Conservation (phyloP, 2,329 filamentous ascomycete species). For the Xylariaceae sp. region DNA sequence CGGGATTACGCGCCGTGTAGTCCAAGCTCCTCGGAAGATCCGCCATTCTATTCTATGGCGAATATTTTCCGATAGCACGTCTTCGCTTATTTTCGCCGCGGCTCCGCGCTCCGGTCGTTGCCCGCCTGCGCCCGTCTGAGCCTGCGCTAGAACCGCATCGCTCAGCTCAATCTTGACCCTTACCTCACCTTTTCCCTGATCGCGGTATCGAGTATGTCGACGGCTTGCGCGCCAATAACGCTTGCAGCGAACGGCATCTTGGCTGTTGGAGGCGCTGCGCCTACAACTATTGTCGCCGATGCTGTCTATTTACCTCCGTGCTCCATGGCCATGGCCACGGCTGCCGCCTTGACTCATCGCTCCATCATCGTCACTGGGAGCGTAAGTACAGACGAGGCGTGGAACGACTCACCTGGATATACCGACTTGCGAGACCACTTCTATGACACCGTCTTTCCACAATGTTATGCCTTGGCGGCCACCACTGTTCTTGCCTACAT, state of each 20-base stretch:
- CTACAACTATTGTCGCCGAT: slow-evolving; percentile 54
- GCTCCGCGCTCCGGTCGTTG: slow-evolving; percentile 23
- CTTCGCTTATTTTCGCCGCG: slow-evolving; percentile 19
- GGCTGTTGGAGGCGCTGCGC: slow-evolving; percentile 47
- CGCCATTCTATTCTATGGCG: slow-evolving; percentile 32
- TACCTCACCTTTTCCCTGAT: slow-evolving; percentile 28
- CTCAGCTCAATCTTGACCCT: slow-evolving; percentile 16
- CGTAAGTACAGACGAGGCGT: slow-evolving; percentile 37
- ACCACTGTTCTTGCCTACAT: slow-evolving; percentile 89
- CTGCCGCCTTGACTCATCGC: slow-evolving; percentile 30
- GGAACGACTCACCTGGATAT: slow-evolving; percentile 38
- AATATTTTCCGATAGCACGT: slow-evolving; percentile 28
- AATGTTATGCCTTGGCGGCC: slow-evolving; percentile 86
- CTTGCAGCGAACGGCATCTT: slow-evolving; percentile 43
- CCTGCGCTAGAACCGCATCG: slow-evolving; percentile 23
- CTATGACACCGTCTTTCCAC: slow-evolving; percentile 87
- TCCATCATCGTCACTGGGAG: slow-evolving; percentile 40
- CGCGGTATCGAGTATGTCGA: slow-evolving; percentile 21
- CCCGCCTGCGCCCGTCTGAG: slow-evolving; percentile 24
- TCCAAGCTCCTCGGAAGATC: slow-evolving; percentile 22
- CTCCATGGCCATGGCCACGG: slow-evolving; percentile 35
- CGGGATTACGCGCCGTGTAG: slow-evolving; percentile 12
- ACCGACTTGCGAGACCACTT: slow-evolving; percentile 79
- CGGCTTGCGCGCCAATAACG: slow-evolving; percentile 38
- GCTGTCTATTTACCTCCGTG: slow-evolving; percentile 57